Conservation (phyloP, 805 yeast species). For the Yarrowia sp. region DNA sequence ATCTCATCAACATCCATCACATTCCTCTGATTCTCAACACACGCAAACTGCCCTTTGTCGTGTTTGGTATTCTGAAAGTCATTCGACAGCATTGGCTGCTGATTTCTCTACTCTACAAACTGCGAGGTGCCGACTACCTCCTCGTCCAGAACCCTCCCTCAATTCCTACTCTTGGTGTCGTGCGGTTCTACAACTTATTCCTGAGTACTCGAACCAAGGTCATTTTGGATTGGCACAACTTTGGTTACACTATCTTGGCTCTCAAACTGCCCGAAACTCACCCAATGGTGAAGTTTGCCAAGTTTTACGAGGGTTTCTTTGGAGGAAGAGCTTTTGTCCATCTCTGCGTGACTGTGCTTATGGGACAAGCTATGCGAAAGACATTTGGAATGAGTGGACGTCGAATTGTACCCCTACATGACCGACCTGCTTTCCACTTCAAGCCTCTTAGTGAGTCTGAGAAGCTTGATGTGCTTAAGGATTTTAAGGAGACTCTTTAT, state of each 20-base stretch:
- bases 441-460: conserved; percentile 44
- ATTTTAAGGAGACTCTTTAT: conserved; percentile 39
- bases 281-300: conserved; percentile 59
- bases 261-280: conserved; percentile 56
- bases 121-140: conserved; percentile 63
- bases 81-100: conserved; percentile 51
- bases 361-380: conserved; percentile 57
- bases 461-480: conserved; percentile 38
- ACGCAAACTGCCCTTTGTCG: conserved; percentile 47
- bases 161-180: conserved; percentile 70
- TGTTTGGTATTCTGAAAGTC: conserved; percentile 61
- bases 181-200: conserved; percentile 50
- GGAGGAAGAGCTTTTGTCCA: conserved; percentile 66
- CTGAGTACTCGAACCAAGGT: conserved; percentile 55
- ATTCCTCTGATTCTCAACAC: conserved; percentile 34
- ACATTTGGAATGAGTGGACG: conserved; percentile 52
- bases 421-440: conserved; percentile 66
- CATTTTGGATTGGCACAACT: conserved; percentile 94
- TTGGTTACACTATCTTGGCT: conserved; percentile 79
- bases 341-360: conserved; percentile 72
- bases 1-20: conserved; percentile 34
- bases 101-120: conserved; percentile 46
- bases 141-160: conserved; percentile 86
- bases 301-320: conserved; percentile 58
- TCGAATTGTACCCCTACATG: conserved; percentile 68